Evolutionary conservation across 176 grass and related monocot species (phyloP), one percentile per base, ranked within the genome.

Genomic region (Aegilops bicornis): DNA sequence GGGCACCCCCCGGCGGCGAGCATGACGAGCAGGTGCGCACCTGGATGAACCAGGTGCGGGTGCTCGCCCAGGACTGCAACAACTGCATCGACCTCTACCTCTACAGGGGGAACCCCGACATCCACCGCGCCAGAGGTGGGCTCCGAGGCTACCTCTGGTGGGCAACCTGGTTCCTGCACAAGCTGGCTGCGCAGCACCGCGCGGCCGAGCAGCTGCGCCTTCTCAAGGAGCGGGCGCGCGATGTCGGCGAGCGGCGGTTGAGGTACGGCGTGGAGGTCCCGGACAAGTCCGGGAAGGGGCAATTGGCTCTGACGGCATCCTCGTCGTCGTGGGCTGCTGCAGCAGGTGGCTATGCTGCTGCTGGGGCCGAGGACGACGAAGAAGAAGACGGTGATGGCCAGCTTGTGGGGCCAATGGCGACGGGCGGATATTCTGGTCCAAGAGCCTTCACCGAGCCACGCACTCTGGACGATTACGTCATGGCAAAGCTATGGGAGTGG

Each of bases 121-220:
- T 79, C 32, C 33, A 62, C 54, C 76, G 76, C 0, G 76, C 76
- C 20, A 79, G 58, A 36, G 12, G 77, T 0, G 13, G 56, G 1
- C 77, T 62, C 17, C 31, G 66, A 69, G 66, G 66, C 66, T 69
- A 73, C 24, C 62, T 81, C 25, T 81, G 79, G 79, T 81, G 79
- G 79, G 16, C 6, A 1, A 10, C 39, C 24, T 81, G 79, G 79
- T 48, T 22, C 8, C 0, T 48, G 16, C 61, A 47, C 15, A 81
- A 81, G 62, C 0, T 81, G 25, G 62, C 13, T 5, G 79, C 79
- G 7, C 24, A 31, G 24, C 62, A 66, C 62, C 62, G 25, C 25
- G 62, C 79, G 0, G 79, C 79, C 16, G 13, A 39, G 7, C n/a
- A 79, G 59, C 58, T 79, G 36, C 8, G 58, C 4, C 20, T 27